Percentiles rank a stretch among this genome's conserved stretches.
Conservation (phyloP, 192 early-diverging fungal genomes). For the Coemansia sp. region DNA sequence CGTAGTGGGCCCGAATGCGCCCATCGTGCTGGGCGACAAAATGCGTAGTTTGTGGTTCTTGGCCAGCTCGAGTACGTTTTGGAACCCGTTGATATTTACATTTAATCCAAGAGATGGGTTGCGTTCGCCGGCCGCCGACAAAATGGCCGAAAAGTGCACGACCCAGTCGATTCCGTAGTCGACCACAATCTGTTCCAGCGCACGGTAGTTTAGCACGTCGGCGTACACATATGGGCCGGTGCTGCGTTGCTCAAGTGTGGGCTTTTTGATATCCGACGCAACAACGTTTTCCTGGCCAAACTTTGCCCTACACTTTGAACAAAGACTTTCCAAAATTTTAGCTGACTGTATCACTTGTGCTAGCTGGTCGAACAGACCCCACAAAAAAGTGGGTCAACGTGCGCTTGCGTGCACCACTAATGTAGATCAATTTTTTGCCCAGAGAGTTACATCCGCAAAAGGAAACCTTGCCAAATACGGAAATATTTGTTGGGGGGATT, state of each 20-base stretch:
- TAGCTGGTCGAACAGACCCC: no score
- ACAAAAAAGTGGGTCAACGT: no score
- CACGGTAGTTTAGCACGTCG: slow-evolving; percentile 62
- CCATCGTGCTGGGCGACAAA: slow-evolving; percentile 64
- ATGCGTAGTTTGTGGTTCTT: slow-evolving; percentile 58
- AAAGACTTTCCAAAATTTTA: no score
- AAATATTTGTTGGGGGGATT: background rate
- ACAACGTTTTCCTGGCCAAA: slow-evolving; percentile 63
- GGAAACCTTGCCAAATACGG: background rate
- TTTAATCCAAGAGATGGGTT: slow-evolving; percentile 57
- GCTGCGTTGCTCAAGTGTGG: slow-evolving; percentile 49
- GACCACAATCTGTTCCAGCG: slow-evolving; percentile 62
- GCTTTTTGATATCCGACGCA: slow-evolving; percentile 65
- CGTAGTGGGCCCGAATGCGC: slow-evolving; percentile 66
- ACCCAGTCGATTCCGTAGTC: slow-evolving; percentile 66
- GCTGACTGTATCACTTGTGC: no score
- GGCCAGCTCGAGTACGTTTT: slow-evolving; percentile 63
- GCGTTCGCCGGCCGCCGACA: slow-evolving; percentile 67
- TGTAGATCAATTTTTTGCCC: background rate
- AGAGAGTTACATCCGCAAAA: slow-evolving; percentile 8
- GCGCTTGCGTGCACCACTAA: no score
- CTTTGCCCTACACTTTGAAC: slow-evolving; percentile 32
- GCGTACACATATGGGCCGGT: slow-evolving; percentile 64
- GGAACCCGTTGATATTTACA: slow-evolving; percentile 67
- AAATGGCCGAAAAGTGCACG: slow-evolving; percentile 65